Percentiles rank a stretch among this genome's conserved stretches.
These are phyloP conservation scores for Rhizophagus sp. DNA, from an alignment of 192 early-diverging fungal species.

Conservation along the genomic window DNA sequence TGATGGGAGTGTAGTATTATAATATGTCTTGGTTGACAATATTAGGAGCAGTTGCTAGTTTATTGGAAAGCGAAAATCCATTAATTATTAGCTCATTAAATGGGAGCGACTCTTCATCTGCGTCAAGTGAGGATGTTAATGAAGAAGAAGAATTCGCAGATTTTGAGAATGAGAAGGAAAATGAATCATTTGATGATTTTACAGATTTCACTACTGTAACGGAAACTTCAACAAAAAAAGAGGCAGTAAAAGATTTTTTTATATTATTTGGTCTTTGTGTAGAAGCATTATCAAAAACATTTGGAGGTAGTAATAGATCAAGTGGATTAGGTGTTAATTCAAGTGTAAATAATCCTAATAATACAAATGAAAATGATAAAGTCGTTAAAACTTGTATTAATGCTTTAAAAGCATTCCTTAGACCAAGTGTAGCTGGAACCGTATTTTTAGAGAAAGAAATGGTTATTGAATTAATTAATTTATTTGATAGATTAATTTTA, in stretches of 20 bases:
- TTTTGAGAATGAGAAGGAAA: background rate
- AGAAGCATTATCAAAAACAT: constrained; percentile 54
- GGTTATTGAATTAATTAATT: constrained; percentile 68
- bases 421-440: constrained; percentile 40
- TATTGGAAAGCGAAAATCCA: constrained; percentile 47
- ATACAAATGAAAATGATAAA: constrained; percentile 36
- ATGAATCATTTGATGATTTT: constrained; percentile 5
- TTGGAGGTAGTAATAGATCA: constrained; percentile 30
- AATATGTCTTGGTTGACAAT: constrained; percentile 60
- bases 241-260: constrained; percentile 51
- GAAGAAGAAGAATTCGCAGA: constrained; percentile 1
- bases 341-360: background rate
- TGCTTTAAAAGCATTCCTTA: constrained; percentile 55
- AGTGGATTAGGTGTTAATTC: constrained; percentile 34
- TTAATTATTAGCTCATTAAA: constrained; percentile 50
- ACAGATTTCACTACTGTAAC: background rate
- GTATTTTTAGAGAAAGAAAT: constrained; percentile 49
- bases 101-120: constrained; percentile 11
- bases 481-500: constrained; percentile 72
- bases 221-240: constrained; percentile 8
- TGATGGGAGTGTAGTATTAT: constrained; percentile 44
- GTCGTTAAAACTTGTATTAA: constrained; percentile 53
- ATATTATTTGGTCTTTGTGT: constrained; percentile 74
- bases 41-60: constrained; percentile 54
- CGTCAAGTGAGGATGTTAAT: background rate